Percentiles rank a stretch among this genome's conserved stretches.
phyloP scores from a whole-genome alignment of 208 protist genomes.

The Vickermania spadyakhi region DNA sequence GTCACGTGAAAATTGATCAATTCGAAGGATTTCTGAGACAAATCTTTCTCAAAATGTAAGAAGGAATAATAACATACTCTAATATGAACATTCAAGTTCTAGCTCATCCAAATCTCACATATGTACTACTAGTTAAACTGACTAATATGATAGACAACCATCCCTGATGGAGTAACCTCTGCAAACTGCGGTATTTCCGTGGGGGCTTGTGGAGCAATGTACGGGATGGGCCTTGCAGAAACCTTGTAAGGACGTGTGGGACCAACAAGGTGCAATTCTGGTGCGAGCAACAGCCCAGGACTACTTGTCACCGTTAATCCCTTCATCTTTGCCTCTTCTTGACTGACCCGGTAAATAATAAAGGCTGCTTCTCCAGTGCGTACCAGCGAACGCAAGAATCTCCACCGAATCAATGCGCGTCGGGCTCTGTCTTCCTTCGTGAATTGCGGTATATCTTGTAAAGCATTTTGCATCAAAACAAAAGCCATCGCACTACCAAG shows the following conservation, averaged over 20 bases:
- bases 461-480: constrained; percentile 33
- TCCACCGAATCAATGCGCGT: constrained; percentile 42
- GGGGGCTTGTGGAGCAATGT: constrained; percentile 20
- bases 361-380: constrained; percentile 68
- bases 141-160: constrained; percentile 58
- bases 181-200: constrained; percentile 15
- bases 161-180: constrained; percentile 55
- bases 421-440: constrained; percentile 23
- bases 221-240: constrained; percentile 55
- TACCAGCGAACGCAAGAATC: constrained; percentile 68
- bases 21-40: no score
- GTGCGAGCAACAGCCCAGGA: constrained; percentile 44
- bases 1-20: no score
- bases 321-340: constrained; percentile 38
- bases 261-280: constrained; percentile 53
- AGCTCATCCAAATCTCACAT: not conserved
- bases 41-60: no score
- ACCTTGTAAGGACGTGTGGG: constrained; percentile 35
- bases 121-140: constrained; percentile 22
- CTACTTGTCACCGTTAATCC: constrained; percentile 51
- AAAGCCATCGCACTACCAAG: constrained; percentile 36
- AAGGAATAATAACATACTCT: no score
- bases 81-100: not conserved
- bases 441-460: constrained; percentile 25
- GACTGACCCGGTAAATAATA: constrained; percentile 47